A percentile compares a stretch with the other conserved stretches of the same genome.
phyloP scores from a whole-genome alignment of 306 rosid species.

The Abrus pulchellus region DNA sequence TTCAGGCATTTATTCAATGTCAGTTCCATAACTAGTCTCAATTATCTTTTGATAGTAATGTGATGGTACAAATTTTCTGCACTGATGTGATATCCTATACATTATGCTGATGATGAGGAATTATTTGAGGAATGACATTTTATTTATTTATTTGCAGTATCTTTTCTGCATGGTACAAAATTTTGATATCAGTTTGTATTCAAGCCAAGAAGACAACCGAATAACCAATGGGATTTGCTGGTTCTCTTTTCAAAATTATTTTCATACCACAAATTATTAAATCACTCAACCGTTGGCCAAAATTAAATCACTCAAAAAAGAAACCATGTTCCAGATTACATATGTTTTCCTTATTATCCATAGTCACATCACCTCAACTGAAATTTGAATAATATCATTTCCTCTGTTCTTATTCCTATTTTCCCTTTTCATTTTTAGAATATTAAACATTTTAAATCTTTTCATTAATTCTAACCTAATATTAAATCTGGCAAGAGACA shows the following conservation, averaged over 20 bases:
- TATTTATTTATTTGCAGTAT: constrained; percentile 5
- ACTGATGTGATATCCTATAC: background rate
- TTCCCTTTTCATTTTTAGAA: too few relatives aligned
- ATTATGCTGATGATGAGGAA: background rate
- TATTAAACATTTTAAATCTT: too few relatives aligned
- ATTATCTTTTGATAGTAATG: constrained; percentile 31
- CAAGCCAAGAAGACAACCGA: constrained; percentile 11
- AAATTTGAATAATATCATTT: too few relatives aligned
- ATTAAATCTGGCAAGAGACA: too few relatives aligned
- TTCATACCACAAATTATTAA: constrained; percentile 9
- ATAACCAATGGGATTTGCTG: constrained; percentile 15
- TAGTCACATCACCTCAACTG: too few relatives aligned
- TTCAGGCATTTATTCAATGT: constrained; percentile 64
- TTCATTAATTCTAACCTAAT: too few relatives aligned
- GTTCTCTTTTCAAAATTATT: constrained; percentile 22
- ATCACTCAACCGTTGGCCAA: background rate
- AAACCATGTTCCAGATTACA: too few relatives aligned
- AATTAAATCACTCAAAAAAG: too few relatives aligned
- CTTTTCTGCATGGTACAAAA: constrained; percentile 6
- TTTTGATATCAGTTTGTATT: constrained; percentile 9
- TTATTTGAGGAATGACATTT: constrained; percentile 1
- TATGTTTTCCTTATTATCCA: too few relatives aligned
- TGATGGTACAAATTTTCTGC: constrained; percentile 12
- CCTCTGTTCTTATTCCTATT: too few relatives aligned
- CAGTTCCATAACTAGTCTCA: constrained; percentile 44